phyloP scores from a whole-genome alignment of 805 yeast genomes.

The Candida oleophila region DNA sequence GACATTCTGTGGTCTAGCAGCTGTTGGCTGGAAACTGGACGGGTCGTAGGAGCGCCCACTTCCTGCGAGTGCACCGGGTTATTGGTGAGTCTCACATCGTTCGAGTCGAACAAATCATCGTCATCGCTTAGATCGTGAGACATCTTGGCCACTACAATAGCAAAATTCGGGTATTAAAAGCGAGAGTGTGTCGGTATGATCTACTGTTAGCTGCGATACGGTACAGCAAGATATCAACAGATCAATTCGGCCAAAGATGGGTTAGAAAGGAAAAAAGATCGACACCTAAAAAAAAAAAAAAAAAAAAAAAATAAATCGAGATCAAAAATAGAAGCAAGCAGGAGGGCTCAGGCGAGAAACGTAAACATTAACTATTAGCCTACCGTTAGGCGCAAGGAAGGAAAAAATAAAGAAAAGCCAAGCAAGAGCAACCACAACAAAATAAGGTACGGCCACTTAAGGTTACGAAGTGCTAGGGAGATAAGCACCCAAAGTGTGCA shows the following conservation, averaged over 20 bases:
- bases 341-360: background rate
- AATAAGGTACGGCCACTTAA: too few relatives aligned
- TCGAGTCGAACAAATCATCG: constrained; percentile 6
- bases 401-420: background rate
- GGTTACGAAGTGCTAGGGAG: too few relatives aligned
- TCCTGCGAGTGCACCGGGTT: constrained; percentile 2
- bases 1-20: constrained; percentile 10
- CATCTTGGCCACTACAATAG: background rate
- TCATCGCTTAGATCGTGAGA: constrained; percentile 3
- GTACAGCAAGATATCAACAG: background rate
- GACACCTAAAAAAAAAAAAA: background rate
- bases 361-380: background rate
- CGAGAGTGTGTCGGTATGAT: background rate
- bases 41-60: background rate
- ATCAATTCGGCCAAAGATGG: background rate
- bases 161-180: too few relatives aligned
- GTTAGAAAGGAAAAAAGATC: too few relatives aligned
- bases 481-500: too few relatives aligned
- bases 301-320: background rate
- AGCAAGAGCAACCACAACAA: too few relatives aligned
- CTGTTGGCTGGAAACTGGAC: constrained; percentile 2
- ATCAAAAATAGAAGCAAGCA: background rate
- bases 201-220: too few relatives aligned
- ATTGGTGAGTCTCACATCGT: constrained; percentile 5
- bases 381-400: background rate